Percentiles rank a stretch among this genome's conserved stretches.
phyloP scores from a whole-genome alignment of 1,284 basidiomycete species.

The Peniophora sp. region DNA sequence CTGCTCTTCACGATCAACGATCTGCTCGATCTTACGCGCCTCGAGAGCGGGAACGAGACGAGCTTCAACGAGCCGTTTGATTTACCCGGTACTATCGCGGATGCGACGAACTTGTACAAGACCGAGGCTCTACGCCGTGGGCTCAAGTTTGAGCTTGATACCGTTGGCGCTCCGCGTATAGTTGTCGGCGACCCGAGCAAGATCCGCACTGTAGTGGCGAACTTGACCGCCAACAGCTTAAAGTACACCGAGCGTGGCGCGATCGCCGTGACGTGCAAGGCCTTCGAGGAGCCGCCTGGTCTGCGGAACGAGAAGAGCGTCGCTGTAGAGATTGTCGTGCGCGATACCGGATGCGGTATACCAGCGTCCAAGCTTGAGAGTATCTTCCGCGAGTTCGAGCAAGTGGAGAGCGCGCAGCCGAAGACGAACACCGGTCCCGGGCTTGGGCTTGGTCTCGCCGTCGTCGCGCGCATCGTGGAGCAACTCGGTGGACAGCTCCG shows the following conservation, averaged over 20 bases:
- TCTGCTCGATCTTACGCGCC: conserved; percentile 77
- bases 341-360: conserved; percentile 78
- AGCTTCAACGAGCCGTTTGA: conserved; percentile 82
- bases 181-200: conserved; percentile 72
- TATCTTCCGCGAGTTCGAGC: conserved; percentile 84
- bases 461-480: conserved; percentile 79
- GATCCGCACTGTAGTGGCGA: conserved; percentile 76
- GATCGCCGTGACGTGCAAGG: conserved; percentile 58
- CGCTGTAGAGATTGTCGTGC: conserved; percentile 68
- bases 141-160: conserved; percentile 56
- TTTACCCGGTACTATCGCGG: conserved; percentile 57
- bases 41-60: conserved; percentile 76
- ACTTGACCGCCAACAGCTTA: conserved; percentile 80
- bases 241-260: conserved; percentile 68
- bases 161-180: conserved; percentile 43
- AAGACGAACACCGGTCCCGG: conserved; percentile 30
- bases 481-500: conserved; percentile 76
- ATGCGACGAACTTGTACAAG: conserved; percentile 57
- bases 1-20: conserved; percentile 84
- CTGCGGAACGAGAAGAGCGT: conserved; percentile 38
- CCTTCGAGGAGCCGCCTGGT: conserved; percentile 45
- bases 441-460: conserved; percentile 71
- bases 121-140: conserved; percentile 68
- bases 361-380: conserved; percentile 64
- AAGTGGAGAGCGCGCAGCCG: conserved; percentile 56